Base-by-base conservation (phyloP, 2,329 filamentous ascomycete genomes). In the Pseudogymnoascus sp. region DNA sequence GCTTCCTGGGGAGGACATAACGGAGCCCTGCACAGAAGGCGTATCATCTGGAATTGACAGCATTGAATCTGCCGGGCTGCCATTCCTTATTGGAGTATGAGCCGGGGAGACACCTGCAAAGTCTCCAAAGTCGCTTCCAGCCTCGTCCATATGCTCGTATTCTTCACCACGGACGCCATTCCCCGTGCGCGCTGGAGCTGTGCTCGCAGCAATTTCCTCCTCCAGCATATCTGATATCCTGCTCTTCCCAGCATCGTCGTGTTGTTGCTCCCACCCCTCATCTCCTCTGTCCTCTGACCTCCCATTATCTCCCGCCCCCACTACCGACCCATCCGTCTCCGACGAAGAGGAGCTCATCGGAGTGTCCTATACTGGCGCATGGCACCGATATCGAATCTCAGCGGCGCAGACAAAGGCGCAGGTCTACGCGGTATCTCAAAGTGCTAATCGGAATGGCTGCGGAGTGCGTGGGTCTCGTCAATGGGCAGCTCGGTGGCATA, bases 11-110 rank as follows among this genome's bases (percentile, higher is more conserved):
- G 90, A 85, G 25, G 82, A 86, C 60, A 83, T 70, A 37, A 81
- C 72, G 25, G 84, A 87, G 61, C 82, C 85, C 77, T 90, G 89
- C 60, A 93, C 73, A 15, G 93, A 97, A 22, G 90, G 90, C 7
- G 90, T 87, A 72, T 96, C 89, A 70, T 95, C 91, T 18, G 90
- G 89, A 25, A 85, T 86, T 4, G 91, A 96, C 62, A 83, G 73
- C 28, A 85, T 73, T 12, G 88, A 91, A 65, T 82, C 85, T 58
- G 82, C 80, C 6, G 87, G 88, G 69, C 90, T 95, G 47, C 82
- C 84, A 38, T 80, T 77, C 67, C 82, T 79, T 63, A 76, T 75
- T 37, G 82, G 80, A 25, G 80, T 67, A 57, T 77, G 78, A 66
- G 82, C 80, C n/a, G 77, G 71, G n/a, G 80, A 82, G 61, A 78